Conservation (phyloP, 441 rosid species). For the Isatis lusitanica region DNA sequence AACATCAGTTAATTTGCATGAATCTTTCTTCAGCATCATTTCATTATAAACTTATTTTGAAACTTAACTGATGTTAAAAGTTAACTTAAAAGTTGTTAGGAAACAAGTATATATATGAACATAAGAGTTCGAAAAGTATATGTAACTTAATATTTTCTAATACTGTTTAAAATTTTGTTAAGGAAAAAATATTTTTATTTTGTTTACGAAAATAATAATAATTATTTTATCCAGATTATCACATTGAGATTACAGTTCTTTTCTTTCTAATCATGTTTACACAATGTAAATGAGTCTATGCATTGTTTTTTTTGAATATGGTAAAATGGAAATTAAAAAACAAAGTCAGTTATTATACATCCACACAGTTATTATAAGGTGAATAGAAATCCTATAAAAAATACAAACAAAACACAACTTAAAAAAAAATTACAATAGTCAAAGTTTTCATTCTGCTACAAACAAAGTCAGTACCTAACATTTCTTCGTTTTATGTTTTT, state of each 20-base stretch:
- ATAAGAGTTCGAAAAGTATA: background rate
- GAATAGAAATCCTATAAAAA: background rate
- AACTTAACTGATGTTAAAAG: too few species aligned
- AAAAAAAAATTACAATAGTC: conserved; percentile 13
- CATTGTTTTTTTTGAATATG: background rate
- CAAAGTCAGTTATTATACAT: background rate
- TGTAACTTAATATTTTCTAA: background rate
- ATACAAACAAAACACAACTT: conserved; percentile 7
- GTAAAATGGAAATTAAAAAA: background rate
- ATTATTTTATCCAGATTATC: background rate
- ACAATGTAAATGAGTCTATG: background rate
- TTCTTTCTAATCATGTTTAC: background rate
- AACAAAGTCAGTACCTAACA: conserved; percentile 36
- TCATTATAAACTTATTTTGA: background rate
- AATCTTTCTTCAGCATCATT: background rate
- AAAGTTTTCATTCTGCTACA: conserved; percentile 34
- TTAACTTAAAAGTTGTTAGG: background rate
- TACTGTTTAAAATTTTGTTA: background rate
- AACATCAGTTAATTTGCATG: background rate
- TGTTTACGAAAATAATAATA: too few species aligned
- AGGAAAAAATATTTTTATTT: too few species aligned
- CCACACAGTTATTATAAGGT: background rate
- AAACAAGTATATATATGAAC: background rate
- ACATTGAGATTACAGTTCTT: background rate
- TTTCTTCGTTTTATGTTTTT: conserved; percentile 1